Conservation (phyloP, 441 rosid species). For the Pelargonium fulgidum region DNA sequence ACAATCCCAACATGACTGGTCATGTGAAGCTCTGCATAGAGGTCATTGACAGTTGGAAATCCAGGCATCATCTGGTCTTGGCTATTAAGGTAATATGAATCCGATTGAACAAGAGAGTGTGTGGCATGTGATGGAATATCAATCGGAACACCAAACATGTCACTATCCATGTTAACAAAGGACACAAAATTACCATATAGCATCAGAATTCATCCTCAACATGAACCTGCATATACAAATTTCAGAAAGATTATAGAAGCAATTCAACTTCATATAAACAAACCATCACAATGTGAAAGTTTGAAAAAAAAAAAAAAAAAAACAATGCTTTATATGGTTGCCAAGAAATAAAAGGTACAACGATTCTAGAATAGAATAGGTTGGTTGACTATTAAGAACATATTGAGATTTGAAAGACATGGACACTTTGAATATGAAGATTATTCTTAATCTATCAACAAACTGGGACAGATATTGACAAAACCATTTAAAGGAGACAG, state of each 20-base stretch:
- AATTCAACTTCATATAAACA: neutral
- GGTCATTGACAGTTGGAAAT: constrained; percentile 24
- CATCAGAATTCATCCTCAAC: neutral
- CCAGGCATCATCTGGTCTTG: constrained; percentile 27
- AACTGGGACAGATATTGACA: neutral
- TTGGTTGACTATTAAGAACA: neutral
- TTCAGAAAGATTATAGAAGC: neutral
- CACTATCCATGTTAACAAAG: constrained; percentile 29
- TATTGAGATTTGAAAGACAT: neutral
- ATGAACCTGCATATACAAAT: neutral
- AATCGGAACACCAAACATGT: constrained; percentile 25
- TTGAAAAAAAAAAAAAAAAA: neutral
- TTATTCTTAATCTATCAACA: neutral
- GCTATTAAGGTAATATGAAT: constrained; percentile 28
- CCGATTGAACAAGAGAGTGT: constrained; percentile 20
- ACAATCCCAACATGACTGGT: constrained; percentile 8
- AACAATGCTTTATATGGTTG: neutral
- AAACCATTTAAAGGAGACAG: neutral
- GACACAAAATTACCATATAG: constrained; percentile 9
- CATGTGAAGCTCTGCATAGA: constrained; percentile 21
- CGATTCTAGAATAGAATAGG: neutral
- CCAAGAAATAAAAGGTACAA: neutral
- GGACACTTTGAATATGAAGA: neutral
- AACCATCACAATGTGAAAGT: neutral
- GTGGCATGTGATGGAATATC: constrained; percentile 23